Evolutionary conservation across 2,329 filamentous ascomycete species (phyloP), one percentile per base, ranked within the genome.

Genomic region (Aspergillus viridinutans): DNA sequence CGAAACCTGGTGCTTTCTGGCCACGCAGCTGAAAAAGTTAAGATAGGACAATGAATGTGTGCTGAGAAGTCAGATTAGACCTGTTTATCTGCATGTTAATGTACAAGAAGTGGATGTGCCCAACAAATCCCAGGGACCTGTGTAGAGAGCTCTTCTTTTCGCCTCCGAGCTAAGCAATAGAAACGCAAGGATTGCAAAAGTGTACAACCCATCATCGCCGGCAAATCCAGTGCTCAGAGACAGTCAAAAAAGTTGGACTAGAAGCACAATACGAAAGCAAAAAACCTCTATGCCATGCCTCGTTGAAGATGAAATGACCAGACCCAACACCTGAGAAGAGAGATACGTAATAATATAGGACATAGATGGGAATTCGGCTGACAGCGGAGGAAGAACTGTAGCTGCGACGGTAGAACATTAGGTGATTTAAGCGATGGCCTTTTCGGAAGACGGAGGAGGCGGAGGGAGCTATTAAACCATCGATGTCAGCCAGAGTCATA

Each of bases 271-370:
- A 48, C 51, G 55, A 61, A 65, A 54, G 63, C 64, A 54, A 56
- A 56, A 55, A 63, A 68, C 63, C 66, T 72, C 70, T 72, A 72
- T 73, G 69, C 66, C 63, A 70, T 71, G 69, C 67, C 63, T 65
- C 68, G 64, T 64, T 57, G 51, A 49, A 64, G 68, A 56, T 67
- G 67, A 67, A 57, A 69, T 65, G 61, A 69, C 62, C 64, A 64
- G 61, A 67, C 68, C 69, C 60, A 73, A 74, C 71, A 72, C 72
- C 72, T 62, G 67, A 72, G 71, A 72, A 73, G 67, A 72, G 69
- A 74, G 66, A 71, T 58, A 64, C 62, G 61, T 67, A 59, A 65
- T 64, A 62, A 64, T 61, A 61, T 64, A 61, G 65, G 61, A 61
- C 53, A 50, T 54, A 58, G 48, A 59, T 61, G 51, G 56, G 57